These are phyloP conservation scores for Xerocomus nothofagi DNA, from an alignment of 1,284 basidiomycete genomes.

Conservation along the genomic window DNA sequence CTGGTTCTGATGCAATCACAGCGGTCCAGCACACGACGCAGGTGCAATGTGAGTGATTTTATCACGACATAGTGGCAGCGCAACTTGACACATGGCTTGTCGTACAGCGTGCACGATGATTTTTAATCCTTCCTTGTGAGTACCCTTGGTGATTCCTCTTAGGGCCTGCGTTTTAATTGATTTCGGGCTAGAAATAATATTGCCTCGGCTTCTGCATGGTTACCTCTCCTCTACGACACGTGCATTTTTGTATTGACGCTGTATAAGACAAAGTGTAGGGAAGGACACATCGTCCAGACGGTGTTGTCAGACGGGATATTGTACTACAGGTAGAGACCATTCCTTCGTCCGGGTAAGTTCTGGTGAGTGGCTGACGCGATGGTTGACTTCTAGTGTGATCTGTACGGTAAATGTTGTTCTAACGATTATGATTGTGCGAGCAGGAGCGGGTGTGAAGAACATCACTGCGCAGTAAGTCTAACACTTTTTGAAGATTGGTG, in stretches of 20 bases:
- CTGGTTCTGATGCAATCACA: slow-evolving; percentile 9
- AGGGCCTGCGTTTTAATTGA: background rate
- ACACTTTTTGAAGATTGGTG: background rate
- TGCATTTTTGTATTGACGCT: slow-evolving; percentile 41
- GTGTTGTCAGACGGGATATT: slow-evolving; percentile 45
- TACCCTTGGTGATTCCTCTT: background rate
- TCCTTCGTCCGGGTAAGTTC: background rate
- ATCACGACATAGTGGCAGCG: background rate
- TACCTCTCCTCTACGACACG: slow-evolving; percentile 48
- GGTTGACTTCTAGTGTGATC: slow-evolving; percentile 37
- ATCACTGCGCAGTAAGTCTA: slow-evolving; percentile 46
- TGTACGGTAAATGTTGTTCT: slow-evolving; percentile 45
- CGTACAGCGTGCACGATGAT: slow-evolving; percentile 44
- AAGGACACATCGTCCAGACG: slow-evolving; percentile 34
- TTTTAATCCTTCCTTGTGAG: slow-evolving; percentile 24
- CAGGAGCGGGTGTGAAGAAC: slow-evolving; percentile 41
- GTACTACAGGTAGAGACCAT: slow-evolving; percentile 41
- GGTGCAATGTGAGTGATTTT: slow-evolving; percentile 19
- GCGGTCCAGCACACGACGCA: slow-evolving; percentile 14
- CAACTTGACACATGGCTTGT: background rate
- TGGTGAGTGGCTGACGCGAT: background rate
- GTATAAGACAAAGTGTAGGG: slow-evolving; percentile 28
- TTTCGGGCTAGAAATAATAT: slow-evolving; percentile 16
- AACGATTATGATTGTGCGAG: slow-evolving; percentile 45
- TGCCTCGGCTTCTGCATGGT: slow-evolving; percentile 46